Percentiles rank a stretch among this genome's conserved stretches.
Conservation (phyloP, 2,329 filamentous ascomycete species). For the Colletotrichum australisinense region DNA sequence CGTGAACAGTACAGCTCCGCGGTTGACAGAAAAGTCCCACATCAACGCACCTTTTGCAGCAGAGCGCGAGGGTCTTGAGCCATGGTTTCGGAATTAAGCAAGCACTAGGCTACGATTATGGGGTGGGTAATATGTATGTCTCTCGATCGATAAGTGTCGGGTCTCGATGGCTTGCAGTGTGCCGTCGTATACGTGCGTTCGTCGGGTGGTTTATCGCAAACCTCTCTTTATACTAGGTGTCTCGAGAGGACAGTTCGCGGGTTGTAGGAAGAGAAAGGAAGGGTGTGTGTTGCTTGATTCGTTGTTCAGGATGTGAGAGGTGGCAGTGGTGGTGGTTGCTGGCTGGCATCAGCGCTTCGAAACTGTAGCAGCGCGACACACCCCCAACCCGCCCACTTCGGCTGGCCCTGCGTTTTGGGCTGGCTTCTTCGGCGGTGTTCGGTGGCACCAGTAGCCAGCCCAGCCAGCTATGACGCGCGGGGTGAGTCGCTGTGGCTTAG, state of each 20-base stretch:
- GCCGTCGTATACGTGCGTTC: background rate
- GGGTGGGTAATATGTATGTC: background rate
- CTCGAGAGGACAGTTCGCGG: conserved; percentile 8
- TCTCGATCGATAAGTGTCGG: conserved; percentile 8
- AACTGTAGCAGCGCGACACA: conserved; percentile 22
- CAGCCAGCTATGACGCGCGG: conserved; percentile 28
- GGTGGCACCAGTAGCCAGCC: background rate
- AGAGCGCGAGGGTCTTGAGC: conserved; percentile 82
- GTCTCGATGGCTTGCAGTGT: background rate
- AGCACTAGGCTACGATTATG: background rate
- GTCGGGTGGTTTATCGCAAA: background rate
- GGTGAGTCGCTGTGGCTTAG: conserved; percentile 25
- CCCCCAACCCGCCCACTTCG: conserved; percentile 3
- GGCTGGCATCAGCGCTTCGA: conserved; percentile 18
- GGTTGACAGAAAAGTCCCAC: background rate
- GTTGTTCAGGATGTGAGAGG: background rate
- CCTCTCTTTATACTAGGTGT: background rate
- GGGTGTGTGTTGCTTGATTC: background rate
- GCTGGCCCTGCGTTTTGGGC: no score
- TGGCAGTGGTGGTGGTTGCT: background rate
- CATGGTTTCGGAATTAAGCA: conserved; percentile 59
- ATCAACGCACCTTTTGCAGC: conserved; percentile 75
- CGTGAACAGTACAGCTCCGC: no score
- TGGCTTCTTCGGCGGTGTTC: no score
- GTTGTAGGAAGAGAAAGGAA: background rate